phyloP scores from a whole-genome alignment of 176 grass and related monocot genomes.

The Musa troglodytarum region DNA sequence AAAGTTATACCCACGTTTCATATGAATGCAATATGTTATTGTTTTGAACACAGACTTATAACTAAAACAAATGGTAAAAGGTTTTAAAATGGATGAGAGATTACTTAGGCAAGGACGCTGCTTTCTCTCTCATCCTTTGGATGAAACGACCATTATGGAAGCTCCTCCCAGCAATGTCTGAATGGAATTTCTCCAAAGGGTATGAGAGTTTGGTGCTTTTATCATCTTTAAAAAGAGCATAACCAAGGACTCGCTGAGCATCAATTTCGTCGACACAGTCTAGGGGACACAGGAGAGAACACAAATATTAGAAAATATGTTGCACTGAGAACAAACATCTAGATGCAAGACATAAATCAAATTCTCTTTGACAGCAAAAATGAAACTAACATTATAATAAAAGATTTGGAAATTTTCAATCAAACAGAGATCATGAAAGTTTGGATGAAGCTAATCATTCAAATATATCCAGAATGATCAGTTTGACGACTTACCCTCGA shows the following conservation, averaged over 20 bases:
- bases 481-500: constrained; percentile 41
- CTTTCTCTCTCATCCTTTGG: constrained; percentile 87
- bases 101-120: constrained; percentile 76
- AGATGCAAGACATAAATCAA: too few relatives aligned
- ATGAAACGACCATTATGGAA: constrained; percentile 97
- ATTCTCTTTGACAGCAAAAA: not conserved
- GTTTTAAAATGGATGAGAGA: not conserved
- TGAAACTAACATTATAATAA: too few relatives aligned
- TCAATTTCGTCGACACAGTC: constrained; percentile 95
- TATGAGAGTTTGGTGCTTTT: constrained; percentile 72
- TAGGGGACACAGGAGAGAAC: constrained; percentile 14
- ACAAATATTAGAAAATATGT: not conserved
- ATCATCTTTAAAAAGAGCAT: constrained; percentile 89
- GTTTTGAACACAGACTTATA: not conserved
- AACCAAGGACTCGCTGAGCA: constrained; percentile 82
- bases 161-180: constrained; percentile 87
- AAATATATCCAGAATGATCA: not conserved
- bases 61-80: not conserved
- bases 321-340: not conserved
- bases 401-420: not conserved
- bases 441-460: not conserved
- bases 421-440: constrained; percentile 2
- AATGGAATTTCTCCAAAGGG: constrained; percentile 83
- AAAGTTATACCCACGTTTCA: too few relatives aligned
- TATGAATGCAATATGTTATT: not conserved